phyloP scores from a whole-genome alignment of 2,329 filamentous ascomycete species.

The Aspergillus sp. region DNA sequence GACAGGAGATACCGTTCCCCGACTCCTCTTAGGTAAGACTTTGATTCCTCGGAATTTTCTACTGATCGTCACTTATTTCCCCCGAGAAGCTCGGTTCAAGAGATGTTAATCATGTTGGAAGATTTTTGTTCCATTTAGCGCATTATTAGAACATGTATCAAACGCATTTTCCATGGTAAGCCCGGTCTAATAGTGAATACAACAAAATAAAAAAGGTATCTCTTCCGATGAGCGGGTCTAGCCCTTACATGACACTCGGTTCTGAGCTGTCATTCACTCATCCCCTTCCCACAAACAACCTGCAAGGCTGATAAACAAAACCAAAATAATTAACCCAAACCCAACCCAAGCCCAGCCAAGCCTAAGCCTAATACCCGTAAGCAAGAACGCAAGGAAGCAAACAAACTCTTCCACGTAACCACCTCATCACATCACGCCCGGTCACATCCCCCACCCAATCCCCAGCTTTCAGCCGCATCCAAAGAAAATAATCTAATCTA shows the following conservation, averaged over 20 bases:
- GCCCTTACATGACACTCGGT: neutral
- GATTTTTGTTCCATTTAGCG: neutral
- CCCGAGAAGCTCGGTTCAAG: too few species aligned
- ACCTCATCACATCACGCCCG: neutral
- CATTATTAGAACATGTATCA: neutral
- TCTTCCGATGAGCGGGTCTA: neutral
- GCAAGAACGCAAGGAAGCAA: neutral
- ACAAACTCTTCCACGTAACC: neutral
- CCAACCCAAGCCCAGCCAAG: too few species aligned
- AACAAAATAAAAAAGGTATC: neutral
- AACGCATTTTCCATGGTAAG: neutral
- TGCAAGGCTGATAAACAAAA: neutral
- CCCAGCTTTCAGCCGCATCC: neutral
- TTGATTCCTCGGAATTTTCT: too few species aligned
- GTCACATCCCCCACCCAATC: neutral
- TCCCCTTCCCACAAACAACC: neutral
- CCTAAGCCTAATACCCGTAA: neutral
- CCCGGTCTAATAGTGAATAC: neutral
- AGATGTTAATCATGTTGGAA: neutral
- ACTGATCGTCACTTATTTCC: too few species aligned
- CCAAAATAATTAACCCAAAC: neutral
- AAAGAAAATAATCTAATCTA: neutral
- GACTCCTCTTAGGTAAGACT: too few species aligned
- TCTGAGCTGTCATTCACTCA: neutral
- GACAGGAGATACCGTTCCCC: neutral